Evolutionary conservation across 176 grass and related monocot genomes (phyloP).

Genomic region (Thalia dealbata): DNA sequence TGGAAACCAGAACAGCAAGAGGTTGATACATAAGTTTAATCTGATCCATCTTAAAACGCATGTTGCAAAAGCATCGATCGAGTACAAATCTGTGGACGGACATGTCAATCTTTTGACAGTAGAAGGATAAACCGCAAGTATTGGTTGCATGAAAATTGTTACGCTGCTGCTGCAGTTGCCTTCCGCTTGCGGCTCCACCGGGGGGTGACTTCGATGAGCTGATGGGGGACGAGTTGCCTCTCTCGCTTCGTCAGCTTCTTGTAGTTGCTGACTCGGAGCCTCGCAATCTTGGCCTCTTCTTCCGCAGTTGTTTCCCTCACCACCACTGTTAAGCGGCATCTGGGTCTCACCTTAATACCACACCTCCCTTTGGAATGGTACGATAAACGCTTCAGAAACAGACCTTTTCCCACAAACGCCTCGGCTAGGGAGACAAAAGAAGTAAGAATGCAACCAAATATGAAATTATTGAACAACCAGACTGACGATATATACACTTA

Average conservation of each 20-base stretch:
- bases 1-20: too few relatives aligned
- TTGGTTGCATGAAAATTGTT: too few relatives aligned
- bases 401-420: constrained; percentile 88
- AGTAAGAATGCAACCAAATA: not conserved
- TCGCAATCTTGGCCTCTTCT: constrained; percentile 88
- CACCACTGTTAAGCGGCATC: constrained; percentile 75
- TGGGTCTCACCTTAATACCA: constrained; percentile 67
- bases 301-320: constrained; percentile 74
- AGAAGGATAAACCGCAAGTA: too few relatives aligned
- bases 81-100: too few relatives aligned
- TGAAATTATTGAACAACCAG: not conserved
- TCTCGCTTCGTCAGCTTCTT: constrained; percentile 80
- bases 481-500: too few relatives aligned
- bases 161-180: constrained; percentile 11
- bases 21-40: too few relatives aligned
- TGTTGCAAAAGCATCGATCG: too few relatives aligned
- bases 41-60: too few relatives aligned
- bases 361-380: constrained; percentile 74
- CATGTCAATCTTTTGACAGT: too few relatives aligned
- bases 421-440: constrained; percentile 31
- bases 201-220: constrained; percentile 68
- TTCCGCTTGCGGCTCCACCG: constrained; percentile 57
- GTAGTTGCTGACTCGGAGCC: constrained; percentile 78
- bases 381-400: constrained; percentile 66
- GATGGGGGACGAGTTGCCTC: constrained; percentile 70